Evolutionary conservation across 139 green algal species (phyloP).

Genomic region (Tetraselmis striata): DNA sequence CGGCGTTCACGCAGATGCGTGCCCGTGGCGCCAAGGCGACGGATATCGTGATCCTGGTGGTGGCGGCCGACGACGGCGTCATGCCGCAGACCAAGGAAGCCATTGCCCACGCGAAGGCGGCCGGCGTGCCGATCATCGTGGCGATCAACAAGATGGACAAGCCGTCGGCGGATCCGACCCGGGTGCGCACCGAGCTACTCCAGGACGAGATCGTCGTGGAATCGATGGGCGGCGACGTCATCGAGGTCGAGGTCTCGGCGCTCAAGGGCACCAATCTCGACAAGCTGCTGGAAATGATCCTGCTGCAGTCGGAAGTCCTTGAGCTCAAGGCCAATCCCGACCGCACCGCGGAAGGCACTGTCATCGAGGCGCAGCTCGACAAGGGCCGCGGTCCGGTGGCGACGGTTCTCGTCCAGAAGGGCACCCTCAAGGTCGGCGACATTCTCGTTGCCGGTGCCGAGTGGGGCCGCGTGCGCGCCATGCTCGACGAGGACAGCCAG

Average conservation of each 20-base stretch:
- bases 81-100: constrained; percentile 86
- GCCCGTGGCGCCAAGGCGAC: constrained; percentile 69
- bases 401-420: constrained; percentile 45
- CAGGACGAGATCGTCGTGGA: background rate
- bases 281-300: constrained; percentile 15
- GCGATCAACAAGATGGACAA: constrained; percentile 87
- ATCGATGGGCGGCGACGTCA: background rate
- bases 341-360: constrained; percentile 50
- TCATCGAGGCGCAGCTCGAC: constrained; percentile 78
- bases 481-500: constrained; percentile 26
- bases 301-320: constrained; percentile 73
- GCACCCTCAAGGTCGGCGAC: constrained; percentile 45
- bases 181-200: too few species aligned
- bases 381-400: constrained; percentile 73
- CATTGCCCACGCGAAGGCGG: constrained; percentile 49
- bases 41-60: constrained; percentile 82
- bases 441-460: constrained; percentile 75
- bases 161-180: constrained; percentile 39
- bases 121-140: constrained; percentile 72
- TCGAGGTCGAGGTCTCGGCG: too few species aligned
- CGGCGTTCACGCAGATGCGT: constrained; percentile 85
- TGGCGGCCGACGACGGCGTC: constrained; percentile 83
- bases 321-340: constrained; percentile 54
- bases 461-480: constrained; percentile 56
- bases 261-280: constrained; percentile 28